Evolutionary conservation across 73 alveolate genomes (phyloP), one percentile per base, ranked within the genome.

Genomic region (Paramecium sexaurelia): DNA sequence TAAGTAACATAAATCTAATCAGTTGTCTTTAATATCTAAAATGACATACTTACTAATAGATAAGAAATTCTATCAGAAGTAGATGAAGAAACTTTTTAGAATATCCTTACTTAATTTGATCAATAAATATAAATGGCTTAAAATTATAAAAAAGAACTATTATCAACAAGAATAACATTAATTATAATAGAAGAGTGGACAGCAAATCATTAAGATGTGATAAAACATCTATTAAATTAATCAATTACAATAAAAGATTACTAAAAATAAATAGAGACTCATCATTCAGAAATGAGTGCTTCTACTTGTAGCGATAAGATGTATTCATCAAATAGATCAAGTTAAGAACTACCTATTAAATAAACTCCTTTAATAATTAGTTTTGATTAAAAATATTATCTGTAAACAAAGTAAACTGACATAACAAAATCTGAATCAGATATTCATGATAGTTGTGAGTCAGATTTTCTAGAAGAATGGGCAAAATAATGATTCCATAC

Each of bases 401-500:
- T 78, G 6, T 29, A 78, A 45, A 13, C 45, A 78, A 39, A 43
- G 36, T 78, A 56, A 8, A 24, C 41, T 26, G 83, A 61, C 26
- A 9, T 35, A 71, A 71, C 57, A 33, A 40, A 29, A 41, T 41
- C 90, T 41, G 90, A 78, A 19, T 41, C 90, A 41, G 90, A 78
- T 22, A 45, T 78, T 0, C 73, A 78, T 32, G 90, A 78, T 41
- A 78, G 90, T 78, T 78, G 90, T 78, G 90, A 78, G 22, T 78
- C 90, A 40, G 90, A 78, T 78, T 78, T 78, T 17, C 24, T 78
- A 78, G 55, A 33, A 11, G 90, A 78, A 45, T 78, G 90, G 90
- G 90, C 73, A 11, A 33, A 78, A 24, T 17, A 78, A 43, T 78
- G 71, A 43, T 39, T 43, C 41, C 67, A 15, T 51, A 51, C 67